Base-by-base conservation (phyloP, 352 stramenopile genomes). In the Globisporangium rhizosaccharum region DNA sequence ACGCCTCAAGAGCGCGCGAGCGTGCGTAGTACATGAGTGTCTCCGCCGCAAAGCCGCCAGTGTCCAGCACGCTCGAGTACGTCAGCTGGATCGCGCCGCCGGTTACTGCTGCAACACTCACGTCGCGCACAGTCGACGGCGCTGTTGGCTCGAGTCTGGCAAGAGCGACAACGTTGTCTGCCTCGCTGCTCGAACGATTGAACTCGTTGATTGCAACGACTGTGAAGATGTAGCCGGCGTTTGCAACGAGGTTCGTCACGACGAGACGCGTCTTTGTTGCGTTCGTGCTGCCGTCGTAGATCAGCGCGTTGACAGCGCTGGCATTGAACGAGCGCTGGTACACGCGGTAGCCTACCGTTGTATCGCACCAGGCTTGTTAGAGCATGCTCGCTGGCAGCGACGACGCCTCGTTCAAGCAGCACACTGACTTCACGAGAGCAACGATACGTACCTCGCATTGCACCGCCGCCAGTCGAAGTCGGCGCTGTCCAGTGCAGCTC, bases 151-250 rank as follows among this genome's bases (percentile, higher is more conserved):
- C 17, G 23, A 52, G 25, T 15, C 67, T 79, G 18, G 55, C 61
- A 1, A 62, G 46, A 3, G 12, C 42, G 3, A 76, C 46, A 3
- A 65, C 20, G 37, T 68, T 75, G 2, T 66, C 57, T 6, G 62
- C 33, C 6, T 57, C 25, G 1, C 47, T 12, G 30, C 62, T 63
- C 3, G 45, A 54, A 23, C 77, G 54, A 10, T 69, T 70, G 57
- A 77, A 85, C 57, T 85, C 54, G 49, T 85, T 87, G 11, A 72
- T 56, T 7, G 67, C 71, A 39, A 77, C 53, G 14, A 84, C 41
- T 0, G 55, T 53, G 48, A 87, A 79, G 0, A 62, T 44, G 28
- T 87, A 87, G 5, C 55, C 20, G 7, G 57, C 66, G 0, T 48
- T 53, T 1, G 71, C 71, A 18, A 80, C 36, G 14, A 87, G 58